Evolutionary conservation across 2,329 filamentous ascomycete genomes (phyloP), one percentile per base, ranked within the genome.

Genomic region (Aureobasidium sp.): DNA sequence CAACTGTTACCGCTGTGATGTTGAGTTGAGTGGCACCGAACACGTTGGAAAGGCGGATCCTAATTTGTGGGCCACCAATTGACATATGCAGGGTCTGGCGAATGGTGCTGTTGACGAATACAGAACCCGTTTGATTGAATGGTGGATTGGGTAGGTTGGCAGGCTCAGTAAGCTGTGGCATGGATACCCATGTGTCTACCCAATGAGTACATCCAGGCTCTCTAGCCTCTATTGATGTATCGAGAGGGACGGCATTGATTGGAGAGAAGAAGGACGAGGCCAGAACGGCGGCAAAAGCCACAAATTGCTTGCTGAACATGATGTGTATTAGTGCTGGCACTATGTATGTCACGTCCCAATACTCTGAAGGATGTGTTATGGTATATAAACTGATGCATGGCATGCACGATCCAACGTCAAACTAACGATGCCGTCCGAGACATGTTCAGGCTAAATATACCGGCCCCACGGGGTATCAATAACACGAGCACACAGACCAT

Each of bases 21-120:
- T 86, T 83, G 3, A 92, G 79, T 68, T 88, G 84, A 42, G 83
- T 87, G 2, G 81, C 75, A 3, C 90, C 89, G 69, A 92, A 92
- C 0, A 85, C 86, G 72, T 93, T 92, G 50, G 88, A 90, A 59
- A 92, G 81, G 53, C 87, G 86, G 42, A 92, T 77, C 13, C 90
- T 87, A 67, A 92, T 83, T 27, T 87, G 82, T 3, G 83, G 77
- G 4, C 86, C 84, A 1, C 82, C 84, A 6, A 90, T 81, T 10
- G 88, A 87, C 69, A 90, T 79, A 69, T 88, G 86, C 18, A 91
- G 74, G 0, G 90, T 92, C 75, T 92, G 90, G 3, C 90, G 88
- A 68, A 92, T 83, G 0, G 90, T 91, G 2, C 88, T 84, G 71
- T 91, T 86, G 53, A 79, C 77, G 73, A 91, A 90, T 8, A 88